A percentile compares a stretch with the other conserved stretches of the same genome.
These are phyloP conservation scores for Tothia fuscella DNA, from an alignment of 2,329 filamentous ascomycete species.

Conservation along the genomic window DNA sequence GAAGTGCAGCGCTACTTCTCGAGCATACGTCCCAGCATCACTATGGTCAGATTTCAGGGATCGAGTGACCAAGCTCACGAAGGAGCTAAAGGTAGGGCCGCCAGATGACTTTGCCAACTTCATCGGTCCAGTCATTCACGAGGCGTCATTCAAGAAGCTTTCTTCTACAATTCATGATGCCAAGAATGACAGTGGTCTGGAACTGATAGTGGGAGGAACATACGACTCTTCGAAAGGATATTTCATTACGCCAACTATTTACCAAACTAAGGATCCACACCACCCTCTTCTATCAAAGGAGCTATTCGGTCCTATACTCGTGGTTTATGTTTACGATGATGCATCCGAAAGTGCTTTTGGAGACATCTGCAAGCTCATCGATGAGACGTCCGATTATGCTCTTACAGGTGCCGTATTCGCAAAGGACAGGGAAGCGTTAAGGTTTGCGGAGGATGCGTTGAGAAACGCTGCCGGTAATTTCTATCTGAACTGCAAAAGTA, in stretches of 20 bases:
- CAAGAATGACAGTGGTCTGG: constrained; percentile 61
- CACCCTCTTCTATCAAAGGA: constrained; percentile 67
- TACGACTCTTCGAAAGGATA: constrained; percentile 70
- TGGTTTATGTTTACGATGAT: constrained; percentile 69
- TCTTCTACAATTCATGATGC: constrained; percentile 64
- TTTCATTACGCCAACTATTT: constrained; percentile 76
- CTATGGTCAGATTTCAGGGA: constrained; percentile 61
- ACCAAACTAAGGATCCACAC: constrained; percentile 58
- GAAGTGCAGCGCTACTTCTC: constrained; percentile 79
- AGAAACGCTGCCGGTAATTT: constrained; percentile 70
- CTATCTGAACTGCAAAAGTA: constrained; percentile 74
- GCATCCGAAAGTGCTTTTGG: constrained; percentile 43
- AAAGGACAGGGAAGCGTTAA: constrained; percentile 51
- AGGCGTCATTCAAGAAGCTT: constrained; percentile 69
- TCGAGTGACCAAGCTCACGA: constrained; percentile 54
- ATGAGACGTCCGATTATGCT: constrained; percentile 63
- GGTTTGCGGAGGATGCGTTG: constrained; percentile 57
- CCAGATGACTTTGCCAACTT: constrained; percentile 66
- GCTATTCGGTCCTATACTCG: constrained; percentile 70
- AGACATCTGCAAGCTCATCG: constrained; percentile 50
- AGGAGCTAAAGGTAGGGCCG: constrained; percentile 57
- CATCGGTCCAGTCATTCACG: constrained; percentile 78
- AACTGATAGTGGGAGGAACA: constrained; percentile 62
- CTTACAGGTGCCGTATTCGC: constrained; percentile 70
- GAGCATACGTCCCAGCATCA: constrained; percentile 65